Evolutionary conservation across 2,329 filamentous ascomycete genomes (phyloP), one percentile per base, ranked within the genome.

Genomic region (Pseudovirgaria hyperparasitica): DNA sequence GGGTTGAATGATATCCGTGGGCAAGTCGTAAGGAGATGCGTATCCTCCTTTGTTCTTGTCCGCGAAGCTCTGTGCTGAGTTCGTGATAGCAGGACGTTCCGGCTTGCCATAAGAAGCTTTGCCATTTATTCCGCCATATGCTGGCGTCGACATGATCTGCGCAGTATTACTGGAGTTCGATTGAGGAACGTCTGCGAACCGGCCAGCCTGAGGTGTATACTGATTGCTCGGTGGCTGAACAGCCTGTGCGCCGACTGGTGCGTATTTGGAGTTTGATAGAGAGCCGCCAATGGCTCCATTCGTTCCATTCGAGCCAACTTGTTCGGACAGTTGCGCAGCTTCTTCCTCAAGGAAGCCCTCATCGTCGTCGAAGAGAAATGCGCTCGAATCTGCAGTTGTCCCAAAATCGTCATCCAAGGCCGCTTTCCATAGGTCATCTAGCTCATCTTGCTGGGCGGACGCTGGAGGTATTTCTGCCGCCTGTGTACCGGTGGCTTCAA

Each of bases 21-120:
- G 90, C 12, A 98, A 64, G 56, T 98, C 92, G 43, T 94, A 98
- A 0, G 90, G 90, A 12, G 87, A 96, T 25, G 78, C 70, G 50
- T 98, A 98, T 6, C 87, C 86, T 30, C 82, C 82, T 55, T 92
- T 96, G 3, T 82, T 63, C 52, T 92, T 92, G 52, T 87, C 79
- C 5, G 71, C 82, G 53, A 93, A 98, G 54, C 87, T 96, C 48
- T 92, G 74, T 1, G 59, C 50, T 19, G 50, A 52, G 21, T 43
- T 48, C 14, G 49, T 72, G 64, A 54, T 73, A 74, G 32, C 37
- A 38, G 41, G 67, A 41, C 35, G 67, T 25, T 56, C 46, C 11
- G 58, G 48, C 26, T 46, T n/a, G n/a, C n/a, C n/a, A n/a, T n/a
- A n/a, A n/a, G n/a, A n/a, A n/a, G n/a, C n/a, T 36, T 9, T 9